phyloP scores from a whole-genome alignment of 2,329 filamentous ascomycete species.

The Calonectria hawksworthii region DNA sequence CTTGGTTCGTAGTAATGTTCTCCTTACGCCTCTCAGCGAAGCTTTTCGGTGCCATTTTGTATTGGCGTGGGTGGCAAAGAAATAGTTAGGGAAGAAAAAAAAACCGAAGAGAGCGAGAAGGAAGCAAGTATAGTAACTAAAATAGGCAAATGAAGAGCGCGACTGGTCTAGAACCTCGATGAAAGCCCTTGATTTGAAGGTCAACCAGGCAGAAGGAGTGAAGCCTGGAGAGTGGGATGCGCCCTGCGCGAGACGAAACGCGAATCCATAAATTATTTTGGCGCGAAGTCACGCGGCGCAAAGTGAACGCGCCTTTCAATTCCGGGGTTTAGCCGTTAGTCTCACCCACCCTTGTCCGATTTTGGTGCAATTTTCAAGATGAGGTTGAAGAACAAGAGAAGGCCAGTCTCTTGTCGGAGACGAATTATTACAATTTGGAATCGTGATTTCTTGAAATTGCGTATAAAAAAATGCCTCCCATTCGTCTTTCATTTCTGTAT shows the following conservation, averaged over 20 bases:
- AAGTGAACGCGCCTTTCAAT: conserved; percentile 22
- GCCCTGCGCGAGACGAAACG: conserved; percentile 30
- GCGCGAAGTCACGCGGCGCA: conserved; percentile 52
- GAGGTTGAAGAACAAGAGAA: background rate
- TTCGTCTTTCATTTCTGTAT: conserved; percentile 77
- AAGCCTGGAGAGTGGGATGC: conserved; percentile 13
- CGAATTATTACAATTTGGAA: background rate
- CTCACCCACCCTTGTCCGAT: background rate
- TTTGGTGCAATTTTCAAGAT: conserved; percentile 36
- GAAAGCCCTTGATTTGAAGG: background rate
- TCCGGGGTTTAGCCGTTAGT: conserved; percentile 38
- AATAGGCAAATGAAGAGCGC: background rate
- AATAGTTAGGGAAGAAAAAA: background rate
- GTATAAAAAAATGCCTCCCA: conserved; percentile 58
- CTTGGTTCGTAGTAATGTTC: conserved; percentile 90
- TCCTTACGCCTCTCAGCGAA: conserved; percentile 89
- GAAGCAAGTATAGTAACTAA: background rate
- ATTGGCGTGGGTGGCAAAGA: background rate
- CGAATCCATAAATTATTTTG: conserved; percentile 44
- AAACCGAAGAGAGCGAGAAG: background rate
- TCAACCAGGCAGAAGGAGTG: background rate
- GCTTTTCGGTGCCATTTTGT: conserved; percentile 64
- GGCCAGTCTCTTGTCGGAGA: background rate
- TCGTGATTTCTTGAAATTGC: background rate
- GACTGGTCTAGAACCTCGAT: no score